Evolutionary conservation across 768 basidiomycete genomes (phyloP).

Genomic region (Amanita phalloides): DNA sequence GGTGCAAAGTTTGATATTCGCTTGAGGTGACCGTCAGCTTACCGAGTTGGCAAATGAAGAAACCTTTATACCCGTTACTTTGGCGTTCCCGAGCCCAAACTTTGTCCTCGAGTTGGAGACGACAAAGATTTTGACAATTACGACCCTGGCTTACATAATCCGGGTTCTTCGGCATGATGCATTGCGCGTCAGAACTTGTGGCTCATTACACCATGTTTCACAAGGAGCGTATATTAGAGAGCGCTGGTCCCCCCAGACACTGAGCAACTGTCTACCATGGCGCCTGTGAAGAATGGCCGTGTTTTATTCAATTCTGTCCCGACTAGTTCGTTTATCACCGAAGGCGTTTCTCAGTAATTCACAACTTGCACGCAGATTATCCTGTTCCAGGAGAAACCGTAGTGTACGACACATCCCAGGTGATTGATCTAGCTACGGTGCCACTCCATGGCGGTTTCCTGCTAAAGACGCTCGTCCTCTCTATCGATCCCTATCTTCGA

Average conservation of each 20-base stretch:
- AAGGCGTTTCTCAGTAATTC: not conserved
- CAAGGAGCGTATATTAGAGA: not conserved
- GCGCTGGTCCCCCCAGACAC: not conserved
- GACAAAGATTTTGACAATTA: too few species aligned
- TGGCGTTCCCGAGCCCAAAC: too few species aligned
- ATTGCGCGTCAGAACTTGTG: too few species aligned
- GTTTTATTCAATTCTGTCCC: conserved; percentile 21
- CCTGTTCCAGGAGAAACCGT: conserved; percentile 28
- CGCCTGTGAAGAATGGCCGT: conserved; percentile 15
- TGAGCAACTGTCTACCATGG: conserved; percentile 5
- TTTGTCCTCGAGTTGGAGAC: too few species aligned
- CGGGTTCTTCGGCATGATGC: too few species aligned
- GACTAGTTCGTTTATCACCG: not conserved
- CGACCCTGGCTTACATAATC: too few species aligned
- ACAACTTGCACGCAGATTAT: conserved; percentile 7
- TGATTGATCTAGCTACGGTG: conserved; percentile 32
- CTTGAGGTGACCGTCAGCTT: too few species aligned
- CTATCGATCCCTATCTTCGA: conserved; percentile 34
- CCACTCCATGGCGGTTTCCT: conserved; percentile 27
- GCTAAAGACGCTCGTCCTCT: conserved; percentile 32
- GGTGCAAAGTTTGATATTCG: too few species aligned
- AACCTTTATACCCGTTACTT: too few species aligned
- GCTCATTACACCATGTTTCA: not conserved
- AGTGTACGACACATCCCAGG: conserved; percentile 24
- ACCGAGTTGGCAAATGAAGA: too few species aligned